Evolutionary conservation across 768 basidiomycete genomes (phyloP), one percentile per base, ranked within the genome.

Genomic region (Serendipita sp.): DNA sequence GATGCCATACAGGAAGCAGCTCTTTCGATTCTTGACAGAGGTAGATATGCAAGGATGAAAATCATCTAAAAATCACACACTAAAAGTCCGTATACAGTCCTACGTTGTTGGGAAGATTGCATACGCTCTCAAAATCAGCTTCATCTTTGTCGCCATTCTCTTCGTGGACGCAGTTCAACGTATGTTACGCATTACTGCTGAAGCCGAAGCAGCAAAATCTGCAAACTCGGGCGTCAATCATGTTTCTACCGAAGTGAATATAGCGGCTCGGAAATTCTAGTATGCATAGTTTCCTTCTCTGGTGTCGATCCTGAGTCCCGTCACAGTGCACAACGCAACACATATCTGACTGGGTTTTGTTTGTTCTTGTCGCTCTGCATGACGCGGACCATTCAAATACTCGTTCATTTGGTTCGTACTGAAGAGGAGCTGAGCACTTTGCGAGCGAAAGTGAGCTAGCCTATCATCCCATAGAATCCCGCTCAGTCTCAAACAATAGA

Each of bases 341-440:
- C 86, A 66, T 97, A 97, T 73, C 81, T 97, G 15, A 94, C 93
- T 4, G 90, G 90, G 0, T 93, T 92, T 74, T 91, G 88, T 66
- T 80, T 99, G 53, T 96, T 97, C 85, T 85, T 99, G 24, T 96
- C 95, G 7, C 85, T 98, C 65, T 86, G 96, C 69, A 84, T 97
- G 69, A 88, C 93, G 2, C 86, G 94, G 70, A 89, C 88, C 2
- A 97, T 97, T 78, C 86, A 86, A 73, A 89, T 98, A 73, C 83
- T 89, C 53, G 84, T 93, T 71, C 92, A 97, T 72, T 85, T 96
- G 68, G 86, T 97, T 68, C 85, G 90, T 69, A 82, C 86, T 0
- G 91, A 95, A 74, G 93, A 94, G 69, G 84, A 91, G 70, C 89
- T 89, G 71, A 84, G 83, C 18, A 86, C 88, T 70, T 73, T 97